A percentile compares a stretch with the other conserved stretches of the same genome.
Conservation (phyloP, 495 filamentous ascomycete genomes). For the Daldinia loculata region DNA sequence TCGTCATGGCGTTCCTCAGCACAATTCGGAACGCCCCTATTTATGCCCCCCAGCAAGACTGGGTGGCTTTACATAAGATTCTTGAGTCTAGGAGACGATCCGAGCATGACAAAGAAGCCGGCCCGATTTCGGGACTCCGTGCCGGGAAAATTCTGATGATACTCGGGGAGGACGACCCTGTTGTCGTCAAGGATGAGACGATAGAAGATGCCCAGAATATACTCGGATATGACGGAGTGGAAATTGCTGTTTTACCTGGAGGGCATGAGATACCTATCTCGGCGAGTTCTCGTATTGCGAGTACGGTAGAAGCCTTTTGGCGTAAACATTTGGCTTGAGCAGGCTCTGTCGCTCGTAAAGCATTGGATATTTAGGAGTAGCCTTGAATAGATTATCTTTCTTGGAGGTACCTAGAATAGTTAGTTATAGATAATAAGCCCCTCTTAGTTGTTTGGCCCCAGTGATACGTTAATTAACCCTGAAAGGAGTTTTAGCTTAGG, state of each 20-base stretch:
- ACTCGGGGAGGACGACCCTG: conserved; percentile 62
- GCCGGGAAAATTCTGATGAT: conserved; percentile 62
- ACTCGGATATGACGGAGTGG: conserved; percentile 56
- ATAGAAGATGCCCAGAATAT: conserved; percentile 55
- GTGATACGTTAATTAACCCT: background rate
- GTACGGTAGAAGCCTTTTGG: conserved; percentile 55
- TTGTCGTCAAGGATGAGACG: conserved; percentile 62
- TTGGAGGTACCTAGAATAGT: background rate
- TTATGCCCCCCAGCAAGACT: conserved; percentile 59
- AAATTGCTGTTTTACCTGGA: conserved; percentile 55
- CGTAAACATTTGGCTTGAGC: background rate
- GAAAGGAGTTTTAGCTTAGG: background rate
- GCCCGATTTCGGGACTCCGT: conserved; percentile 46
- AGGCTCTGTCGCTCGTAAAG: background rate
- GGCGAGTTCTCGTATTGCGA: conserved; percentile 50
- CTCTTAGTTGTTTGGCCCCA: too few species aligned
- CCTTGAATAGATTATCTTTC: background rate
- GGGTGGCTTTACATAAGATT: conserved; percentile 63
- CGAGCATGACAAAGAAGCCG: conserved; percentile 29
- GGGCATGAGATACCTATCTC: conserved; percentile 63
- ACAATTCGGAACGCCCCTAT: conserved; percentile 61
- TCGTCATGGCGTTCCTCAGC: conserved; percentile 60
- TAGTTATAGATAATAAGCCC: background rate
- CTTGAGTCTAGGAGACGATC: conserved; percentile 53
- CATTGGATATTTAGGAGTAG: background rate